Conservation (phyloP, 768 basidiomycete genomes). For the Serpula lacrymans region DNA sequence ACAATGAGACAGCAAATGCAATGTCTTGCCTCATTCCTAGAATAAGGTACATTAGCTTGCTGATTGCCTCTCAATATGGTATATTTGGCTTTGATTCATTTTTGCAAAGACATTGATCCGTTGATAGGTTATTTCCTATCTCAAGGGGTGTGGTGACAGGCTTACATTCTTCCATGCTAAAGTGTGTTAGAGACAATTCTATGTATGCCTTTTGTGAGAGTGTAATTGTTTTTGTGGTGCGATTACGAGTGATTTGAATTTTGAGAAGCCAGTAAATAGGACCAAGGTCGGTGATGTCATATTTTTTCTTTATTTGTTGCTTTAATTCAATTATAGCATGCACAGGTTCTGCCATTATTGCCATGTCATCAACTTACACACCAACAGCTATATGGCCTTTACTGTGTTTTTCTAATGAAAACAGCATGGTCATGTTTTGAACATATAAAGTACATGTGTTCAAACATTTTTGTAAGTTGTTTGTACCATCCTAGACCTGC, state of each 20-base stretch:
- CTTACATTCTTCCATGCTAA: conserved; percentile 18
- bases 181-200: conserved; percentile 6
- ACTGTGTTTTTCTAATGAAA: not conserved
- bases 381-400: not conserved
- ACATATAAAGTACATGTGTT: not conserved
- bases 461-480: not conserved
- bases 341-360: not conserved
- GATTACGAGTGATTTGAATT: conserved; percentile 15
- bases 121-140: too few species aligned
- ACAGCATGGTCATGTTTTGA: not conserved
- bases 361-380: not conserved
- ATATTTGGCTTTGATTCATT: conserved; percentile 22
- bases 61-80: conserved; percentile 28
- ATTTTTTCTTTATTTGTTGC: not conserved
- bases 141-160: conserved; percentile 17
- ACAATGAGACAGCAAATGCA: conserved; percentile 27
- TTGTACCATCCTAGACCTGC: conserved; percentile 30
- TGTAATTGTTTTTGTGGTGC: conserved; percentile 6
- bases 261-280: conserved; percentile 18
- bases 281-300: conserved; percentile 10
- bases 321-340: not conserved
- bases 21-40: conserved; percentile 36
- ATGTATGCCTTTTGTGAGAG: conserved; percentile 14
- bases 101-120: too few species aligned
- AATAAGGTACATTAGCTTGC: conserved; percentile 28